phyloP scores from a whole-genome alignment of 2,329 filamentous ascomycete species.

The Fusarium sp. region DNA sequence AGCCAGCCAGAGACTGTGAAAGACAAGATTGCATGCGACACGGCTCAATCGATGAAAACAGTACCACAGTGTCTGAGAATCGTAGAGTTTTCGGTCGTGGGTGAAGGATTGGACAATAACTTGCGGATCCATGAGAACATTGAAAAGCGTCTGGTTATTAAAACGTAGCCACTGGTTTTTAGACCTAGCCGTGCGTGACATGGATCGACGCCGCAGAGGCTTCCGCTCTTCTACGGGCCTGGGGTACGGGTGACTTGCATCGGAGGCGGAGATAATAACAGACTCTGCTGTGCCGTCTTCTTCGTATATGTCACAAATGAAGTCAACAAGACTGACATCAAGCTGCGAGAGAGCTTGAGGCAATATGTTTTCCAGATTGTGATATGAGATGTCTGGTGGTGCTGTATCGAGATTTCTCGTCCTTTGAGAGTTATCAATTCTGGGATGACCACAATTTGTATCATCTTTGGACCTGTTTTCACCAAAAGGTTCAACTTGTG shows the following conservation, averaged over 20 bases:
- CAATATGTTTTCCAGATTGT: conserved; percentile 50
- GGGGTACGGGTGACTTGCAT: conserved; percentile 12
- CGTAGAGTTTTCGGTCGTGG: conserved; percentile 62
- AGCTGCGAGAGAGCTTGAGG: conserved; percentile 69
- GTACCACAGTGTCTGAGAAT: conserved; percentile 73
- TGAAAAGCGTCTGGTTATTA: conserved; percentile 73
- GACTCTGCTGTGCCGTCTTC: conserved; percentile 66
- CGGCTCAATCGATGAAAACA: conserved; percentile 70
- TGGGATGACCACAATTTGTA: conserved; percentile 36
- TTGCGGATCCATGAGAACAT: conserved; percentile 69
- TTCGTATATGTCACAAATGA: conserved; percentile 70
- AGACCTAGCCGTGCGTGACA: conserved; percentile 15
- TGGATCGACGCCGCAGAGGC: conserved; percentile 23
- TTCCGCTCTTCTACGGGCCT: conserved; percentile 22
- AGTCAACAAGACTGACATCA: conserved; percentile 67
- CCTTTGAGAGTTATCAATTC: conserved; percentile 8
- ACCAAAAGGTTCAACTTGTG: background rate
- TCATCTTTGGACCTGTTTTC: conserved; percentile 41
- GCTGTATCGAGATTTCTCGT: background rate
- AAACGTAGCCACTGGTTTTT: conserved; percentile 68
- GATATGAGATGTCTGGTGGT: background rate
- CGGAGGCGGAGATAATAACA: conserved; percentile 44
- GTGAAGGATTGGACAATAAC: conserved; percentile 69
- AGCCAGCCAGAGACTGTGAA: conserved; percentile 74
- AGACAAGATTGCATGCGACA: conserved; percentile 67